Base-by-base conservation (phyloP, 768 basidiomycete species). In the Naganishia friedmannii region DNA sequence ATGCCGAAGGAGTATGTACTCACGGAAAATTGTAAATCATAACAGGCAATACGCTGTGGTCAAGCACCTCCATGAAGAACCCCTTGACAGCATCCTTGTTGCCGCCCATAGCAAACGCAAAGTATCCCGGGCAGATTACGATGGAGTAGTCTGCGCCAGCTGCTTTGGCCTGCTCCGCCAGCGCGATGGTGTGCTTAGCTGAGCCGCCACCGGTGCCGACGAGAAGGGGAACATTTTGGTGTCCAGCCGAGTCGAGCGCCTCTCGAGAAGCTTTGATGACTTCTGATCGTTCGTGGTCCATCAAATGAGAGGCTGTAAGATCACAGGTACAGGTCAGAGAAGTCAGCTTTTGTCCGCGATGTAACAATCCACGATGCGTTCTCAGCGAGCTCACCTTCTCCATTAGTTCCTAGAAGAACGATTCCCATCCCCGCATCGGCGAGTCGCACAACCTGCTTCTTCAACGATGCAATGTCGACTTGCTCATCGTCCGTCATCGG, bases 161-260 rank as follows among this genome's bases (percentile, higher is more conserved):
- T 31, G 88, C 88, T 69, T 86, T 86, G 5, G 91, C 92, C 74
- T 92, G 89, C 12, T 81, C 77, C 74, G 88, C 88, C 19, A 93
- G 84, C 76, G 84, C 80, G 80, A 86, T 85, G 39, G 90, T 92
- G 79, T 91, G 90, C 21, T 87, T 84, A 0, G 90, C 88, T 1
- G 90, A 90, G 71, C 88, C 89, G 0, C 88, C 89, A 0, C 92
- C 92, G 5, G 91, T 92, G 1, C 92, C 92, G 6, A 89, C 92
- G 70, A 93, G 87, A 53, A 93, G 85, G 17, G 89, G 80, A 48
- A 87, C 85, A 48, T 88, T 82, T 57, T 85, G 78, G 79, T 89
- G 90, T 2, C 89, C 89, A 71, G 88, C 87, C 66, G 86, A 83
- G 77, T 92, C 87, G 13, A 93, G 84, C 0, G 89, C 90, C 66